Percentiles rank a stretch among this genome's conserved stretches.
Evolutionary conservation across 257 asterid genomes (phyloP).

Genomic region (Solanum bulbocastanum): DNA sequence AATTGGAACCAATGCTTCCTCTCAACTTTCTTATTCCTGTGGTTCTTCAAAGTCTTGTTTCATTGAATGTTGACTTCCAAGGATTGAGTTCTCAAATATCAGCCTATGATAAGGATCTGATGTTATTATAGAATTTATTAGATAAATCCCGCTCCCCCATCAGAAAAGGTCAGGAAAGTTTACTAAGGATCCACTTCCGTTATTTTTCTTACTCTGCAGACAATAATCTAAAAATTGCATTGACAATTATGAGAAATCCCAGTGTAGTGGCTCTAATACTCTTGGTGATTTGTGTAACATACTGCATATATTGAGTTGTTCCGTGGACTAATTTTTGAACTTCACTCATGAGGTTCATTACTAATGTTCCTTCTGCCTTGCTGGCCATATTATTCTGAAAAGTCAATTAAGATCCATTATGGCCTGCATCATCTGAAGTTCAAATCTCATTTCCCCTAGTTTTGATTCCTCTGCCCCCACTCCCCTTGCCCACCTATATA

Average conservation of each 20-base stretch:
- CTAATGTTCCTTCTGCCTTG: not conserved
- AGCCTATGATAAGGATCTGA: not conserved
- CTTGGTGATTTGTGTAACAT: not conserved
- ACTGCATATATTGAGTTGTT: not conserved
- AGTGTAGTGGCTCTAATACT: not conserved
- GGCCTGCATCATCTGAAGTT: not conserved
- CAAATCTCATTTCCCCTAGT: not conserved
- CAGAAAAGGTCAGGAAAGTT: not conserved
- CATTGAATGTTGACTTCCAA: not conserved
- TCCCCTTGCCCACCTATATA: not conserved
- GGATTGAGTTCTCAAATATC: not conserved
- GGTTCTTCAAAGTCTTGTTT: not conserved
- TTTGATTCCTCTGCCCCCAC: not conserved
- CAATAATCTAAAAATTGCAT: not conserved
- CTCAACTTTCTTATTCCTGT: not conserved
- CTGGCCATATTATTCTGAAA: not conserved
- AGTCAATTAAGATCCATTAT: not conserved
- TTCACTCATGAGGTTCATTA: not conserved
- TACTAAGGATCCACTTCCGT: not conserved
- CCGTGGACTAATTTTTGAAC: not conserved
- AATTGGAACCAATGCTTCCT: not conserved
- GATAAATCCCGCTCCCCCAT: not conserved
- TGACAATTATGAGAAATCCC: not conserved
- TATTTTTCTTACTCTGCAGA: not conserved
- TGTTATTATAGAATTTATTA: not conserved